A percentile compares a stretch with the other conserved stretches of the same genome.
phyloP scores from a whole-genome alignment of 2,329 filamentous ascomycete genomes.

The Plenodomus biglobosus region DNA sequence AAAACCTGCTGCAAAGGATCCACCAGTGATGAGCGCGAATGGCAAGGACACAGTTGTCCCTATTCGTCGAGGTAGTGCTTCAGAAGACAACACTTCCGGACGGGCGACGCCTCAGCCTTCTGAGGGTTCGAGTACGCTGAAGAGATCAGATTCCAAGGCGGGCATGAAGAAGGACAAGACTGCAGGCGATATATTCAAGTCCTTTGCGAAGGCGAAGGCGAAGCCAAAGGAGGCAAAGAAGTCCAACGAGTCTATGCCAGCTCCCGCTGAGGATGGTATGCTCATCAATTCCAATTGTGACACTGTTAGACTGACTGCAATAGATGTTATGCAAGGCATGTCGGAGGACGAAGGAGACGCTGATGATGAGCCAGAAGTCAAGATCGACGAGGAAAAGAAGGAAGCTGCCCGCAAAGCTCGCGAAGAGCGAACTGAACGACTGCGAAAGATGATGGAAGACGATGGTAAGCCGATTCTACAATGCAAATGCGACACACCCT shows the following conservation, averaged over 20 bases:
- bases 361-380: conserved; percentile 33
- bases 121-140: conserved; percentile 21
- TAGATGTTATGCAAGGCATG: conserved; percentile 57
- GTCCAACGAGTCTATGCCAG: conserved; percentile 46
- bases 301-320: conserved; percentile 25
- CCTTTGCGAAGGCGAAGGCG: conserved; percentile 71
- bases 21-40: conserved; percentile 17
- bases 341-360: conserved; percentile 48
- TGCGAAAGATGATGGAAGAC: conserved; percentile 76
- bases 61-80: conserved; percentile 23
- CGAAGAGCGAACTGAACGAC: conserved; percentile 65
- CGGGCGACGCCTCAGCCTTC: conserved; percentile 38
- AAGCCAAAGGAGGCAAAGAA: conserved; percentile 52
- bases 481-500: conserved; percentile 4
- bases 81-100: conserved; percentile 41
- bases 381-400: conserved; percentile 36
- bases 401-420: conserved; percentile 48
- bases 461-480: conserved; percentile 49
- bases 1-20: conserved; percentile 21
- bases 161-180: conserved; percentile 62
- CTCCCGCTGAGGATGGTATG: conserved; percentile 54
- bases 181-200: conserved; percentile 67
- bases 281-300: neutral
- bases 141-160: conserved; percentile 45
- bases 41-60: conserved; percentile 23